Conservation (phyloP, 1,139 yeast genomes). For the Scheffersomyces titani region DNA sequence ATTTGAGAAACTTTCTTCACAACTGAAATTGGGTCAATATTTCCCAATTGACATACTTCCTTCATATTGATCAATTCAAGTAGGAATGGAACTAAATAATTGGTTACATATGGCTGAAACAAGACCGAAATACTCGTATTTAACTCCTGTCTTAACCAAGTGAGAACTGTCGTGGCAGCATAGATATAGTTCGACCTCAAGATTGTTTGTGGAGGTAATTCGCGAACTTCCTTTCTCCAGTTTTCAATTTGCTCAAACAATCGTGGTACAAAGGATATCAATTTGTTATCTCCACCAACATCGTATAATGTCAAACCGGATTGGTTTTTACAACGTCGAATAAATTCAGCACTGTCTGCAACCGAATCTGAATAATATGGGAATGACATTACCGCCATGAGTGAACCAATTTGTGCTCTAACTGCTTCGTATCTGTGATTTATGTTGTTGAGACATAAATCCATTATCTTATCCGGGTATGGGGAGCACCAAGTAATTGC, state of each 20-base stretch:
- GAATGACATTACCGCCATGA: conserved; percentile 58
- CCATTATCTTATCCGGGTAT: conserved; percentile 47
- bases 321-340: conserved; percentile 33
- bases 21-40: conserved; percentile 55
- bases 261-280: conserved; percentile 25
- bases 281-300: conserved; percentile 21
- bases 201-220: conserved; percentile 45
- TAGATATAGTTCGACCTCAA: conserved; percentile 49
- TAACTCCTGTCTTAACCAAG: conserved; percentile 45
- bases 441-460: conserved; percentile 49
- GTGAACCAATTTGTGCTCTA: conserved; percentile 68
- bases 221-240: conserved; percentile 39
- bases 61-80: conserved; percentile 67
- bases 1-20: conserved; percentile 62
- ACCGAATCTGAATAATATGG: conserved; percentile 54
- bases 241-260: conserved; percentile 46
- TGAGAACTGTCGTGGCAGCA: conserved; percentile 46
- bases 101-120: conserved; percentile 38
- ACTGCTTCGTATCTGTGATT: conserved; percentile 75
- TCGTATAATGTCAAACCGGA: conserved; percentile 27
- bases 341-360: conserved; percentile 43
- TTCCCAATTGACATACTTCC: conserved; percentile 80
- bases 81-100: conserved; percentile 68
- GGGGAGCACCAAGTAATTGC: conserved; percentile 62
- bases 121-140: conserved; percentile 42